Conservation (phyloP, 768 basidiomycete species). For the Auricularia cornea region DNA sequence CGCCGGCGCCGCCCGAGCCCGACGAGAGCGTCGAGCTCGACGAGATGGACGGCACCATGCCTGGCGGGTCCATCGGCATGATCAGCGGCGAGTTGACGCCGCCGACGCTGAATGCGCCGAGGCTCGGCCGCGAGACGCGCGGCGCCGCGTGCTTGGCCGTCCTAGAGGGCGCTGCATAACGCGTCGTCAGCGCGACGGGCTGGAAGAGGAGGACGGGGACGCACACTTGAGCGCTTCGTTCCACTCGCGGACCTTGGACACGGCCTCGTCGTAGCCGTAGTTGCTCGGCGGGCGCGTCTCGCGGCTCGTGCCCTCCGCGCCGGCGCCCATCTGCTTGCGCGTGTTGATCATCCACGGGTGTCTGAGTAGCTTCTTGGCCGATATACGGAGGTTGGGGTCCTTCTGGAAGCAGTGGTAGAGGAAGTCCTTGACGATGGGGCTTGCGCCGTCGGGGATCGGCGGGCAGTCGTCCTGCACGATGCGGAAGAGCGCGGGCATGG, state of each 20-base stretch:
- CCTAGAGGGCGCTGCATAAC: not conserved
- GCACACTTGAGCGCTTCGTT: conserved; percentile 83
- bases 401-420: conserved; percentile 98
- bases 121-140: conserved; percentile 10
- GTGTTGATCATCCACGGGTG: conserved; percentile 96
- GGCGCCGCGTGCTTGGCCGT: conserved; percentile 5
- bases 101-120: not conserved
- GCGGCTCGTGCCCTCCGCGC: conserved; percentile 16
- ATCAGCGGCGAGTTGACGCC: not conserved
- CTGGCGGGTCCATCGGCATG: not conserved
- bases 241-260: conserved; percentile 96
- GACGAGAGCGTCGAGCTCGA: not conserved
- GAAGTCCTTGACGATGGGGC: conserved; percentile 93
- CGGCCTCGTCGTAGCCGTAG: conserved; percentile 89
- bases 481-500: conserved; percentile 97
- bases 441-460: conserved; percentile 91
- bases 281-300: conserved; percentile 53
- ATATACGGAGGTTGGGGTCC: conserved; percentile 88
- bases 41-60: not conserved
- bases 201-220: conserved; percentile 34
- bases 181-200: no score
- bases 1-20: not conserved
- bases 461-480: conserved; percentile 98
- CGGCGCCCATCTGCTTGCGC: conserved; percentile 56
- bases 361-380: conserved; percentile 82